phyloP scores from a whole-genome alignment of 192 early-diverging fungal genomes.

The Piromyces finnis region DNA sequence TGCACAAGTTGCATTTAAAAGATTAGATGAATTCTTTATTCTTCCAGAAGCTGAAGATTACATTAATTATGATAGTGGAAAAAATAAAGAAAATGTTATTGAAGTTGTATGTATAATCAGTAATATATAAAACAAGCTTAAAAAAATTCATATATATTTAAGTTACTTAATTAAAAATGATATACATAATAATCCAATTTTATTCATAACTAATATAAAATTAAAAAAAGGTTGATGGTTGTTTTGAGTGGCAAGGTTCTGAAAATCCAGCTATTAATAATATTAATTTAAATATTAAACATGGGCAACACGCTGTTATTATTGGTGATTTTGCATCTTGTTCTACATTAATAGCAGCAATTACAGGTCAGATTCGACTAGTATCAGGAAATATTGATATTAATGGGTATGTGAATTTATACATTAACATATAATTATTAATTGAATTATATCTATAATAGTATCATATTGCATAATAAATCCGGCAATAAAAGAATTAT shows the following conservation, averaged over 20 bases:
- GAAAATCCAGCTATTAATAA: conserved; percentile 15
- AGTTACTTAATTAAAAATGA: too few relatives aligned
- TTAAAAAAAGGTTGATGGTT: conserved; percentile 20
- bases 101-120: not conserved
- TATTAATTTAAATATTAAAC: conserved; percentile 26
- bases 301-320: conserved; percentile 35
- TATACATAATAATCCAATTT: too few relatives aligned
- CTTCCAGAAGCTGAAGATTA: not conserved
- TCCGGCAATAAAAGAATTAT: too few relatives aligned
- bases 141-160: not conserved
- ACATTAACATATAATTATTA: not conserved
- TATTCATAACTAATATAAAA: not conserved
- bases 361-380: conserved; percentile 45
- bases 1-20: not conserved
- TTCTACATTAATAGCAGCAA: conserved; percentile 35
- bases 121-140: too few relatives aligned
- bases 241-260: conserved; percentile 41
- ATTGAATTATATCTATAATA: too few relatives aligned
- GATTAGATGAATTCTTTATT: not conserved
- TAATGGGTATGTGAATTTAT: not conserved
- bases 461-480: too few relatives aligned
- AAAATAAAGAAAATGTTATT: not conserved
- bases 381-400: conserved; percentile 12
- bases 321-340: conserved; percentile 49
- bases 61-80: not conserved